Conservation (phyloP, 2,329 filamentous ascomycete species). For the Hymenoscyphus occultus region DNA sequence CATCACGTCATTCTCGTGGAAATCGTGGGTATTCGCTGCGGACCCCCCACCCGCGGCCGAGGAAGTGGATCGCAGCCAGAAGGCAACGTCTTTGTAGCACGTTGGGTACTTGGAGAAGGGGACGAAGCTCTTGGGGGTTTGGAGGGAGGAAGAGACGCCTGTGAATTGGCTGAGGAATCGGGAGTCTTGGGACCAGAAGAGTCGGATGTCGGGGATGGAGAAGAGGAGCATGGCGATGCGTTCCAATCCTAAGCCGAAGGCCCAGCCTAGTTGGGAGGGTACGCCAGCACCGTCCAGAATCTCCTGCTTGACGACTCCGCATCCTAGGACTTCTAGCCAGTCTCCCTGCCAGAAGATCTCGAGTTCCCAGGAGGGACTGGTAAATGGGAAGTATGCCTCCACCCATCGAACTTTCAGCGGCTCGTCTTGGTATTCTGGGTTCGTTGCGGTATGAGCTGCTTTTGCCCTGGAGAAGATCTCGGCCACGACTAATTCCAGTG, state of each 20-base stretch:
- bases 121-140: constrained; percentile 60
- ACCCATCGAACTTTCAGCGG: constrained; percentile 89
- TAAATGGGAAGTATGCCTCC: constrained; percentile 97
- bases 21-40: constrained; percentile 45
- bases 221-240: constrained; percentile 97
- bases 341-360: constrained; percentile 93
- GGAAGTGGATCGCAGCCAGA: constrained; percentile 71
- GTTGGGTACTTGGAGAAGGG: constrained; percentile 90
- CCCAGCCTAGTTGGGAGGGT: constrained; percentile 80
- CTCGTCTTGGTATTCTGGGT: constrained; percentile 55
- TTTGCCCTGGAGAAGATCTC: constrained; percentile 82
- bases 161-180: constrained; percentile 86
- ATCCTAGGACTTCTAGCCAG: constrained; percentile 96
- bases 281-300: constrained; percentile 76
- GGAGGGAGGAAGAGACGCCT: constrained; percentile 52
- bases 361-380: constrained; percentile 90
- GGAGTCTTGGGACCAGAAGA: constrained; percentile 88
- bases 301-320: constrained; percentile 81
- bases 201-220: constrained; percentile 89
- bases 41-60: constrained; percentile 48
- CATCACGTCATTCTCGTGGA: constrained; percentile 98
- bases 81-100: constrained; percentile 89
- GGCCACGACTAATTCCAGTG: constrained; percentile 83
- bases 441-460: constrained; percentile 54
- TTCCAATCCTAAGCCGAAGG: constrained; percentile 91